Conservation (phyloP, 495 filamentous ascomycete species). For the Hypoxylon crocopeplum region DNA sequence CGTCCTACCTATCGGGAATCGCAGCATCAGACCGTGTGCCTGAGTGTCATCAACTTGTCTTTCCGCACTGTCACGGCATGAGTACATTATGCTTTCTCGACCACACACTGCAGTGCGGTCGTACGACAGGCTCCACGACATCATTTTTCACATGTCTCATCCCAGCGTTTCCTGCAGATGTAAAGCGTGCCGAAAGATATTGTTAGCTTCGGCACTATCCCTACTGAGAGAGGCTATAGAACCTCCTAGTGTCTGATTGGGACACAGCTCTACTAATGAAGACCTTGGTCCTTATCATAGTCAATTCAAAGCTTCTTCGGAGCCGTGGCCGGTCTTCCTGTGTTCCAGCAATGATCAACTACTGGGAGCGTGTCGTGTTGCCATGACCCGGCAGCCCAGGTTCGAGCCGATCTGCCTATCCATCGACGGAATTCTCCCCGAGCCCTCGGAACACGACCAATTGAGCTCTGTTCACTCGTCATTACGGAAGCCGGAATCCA, state of each 20-base stretch:
- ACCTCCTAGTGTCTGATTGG: neutral
- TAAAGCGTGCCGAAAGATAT: slow-evolving; percentile 4
- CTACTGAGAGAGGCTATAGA: neutral
- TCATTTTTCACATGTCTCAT: slow-evolving; percentile 32
- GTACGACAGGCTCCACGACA: slow-evolving; percentile 26
- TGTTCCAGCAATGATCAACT: slow-evolving; percentile 33
- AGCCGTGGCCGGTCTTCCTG: slow-evolving; percentile 35
- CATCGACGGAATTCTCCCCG: slow-evolving; percentile 16
- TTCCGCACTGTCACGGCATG: slow-evolving; percentile 15
- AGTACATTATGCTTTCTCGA: slow-evolving; percentile 16
- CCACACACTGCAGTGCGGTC: slow-evolving; percentile 15
- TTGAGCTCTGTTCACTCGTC: slow-evolving; percentile 11
- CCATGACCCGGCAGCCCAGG: slow-evolving; percentile 4
- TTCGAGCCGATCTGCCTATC: slow-evolving; percentile 27
- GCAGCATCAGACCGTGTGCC: slow-evolving; percentile 14
- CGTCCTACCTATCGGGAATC: slow-evolving; percentile 19
- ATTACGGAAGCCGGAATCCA: slow-evolving; percentile 32
- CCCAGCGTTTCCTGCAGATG: slow-evolving; percentile 2
- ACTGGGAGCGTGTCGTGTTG: slow-evolving; percentile 17
- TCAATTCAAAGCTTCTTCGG: slow-evolving; percentile 23
- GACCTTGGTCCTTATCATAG: slow-evolving; percentile 1
- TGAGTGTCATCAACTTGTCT: slow-evolving; percentile 19
- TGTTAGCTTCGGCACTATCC: slow-evolving; percentile 8
- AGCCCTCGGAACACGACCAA: slow-evolving; percentile 15
- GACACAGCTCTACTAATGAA: neutral